phyloP scores from a whole-genome alignment of 2,329 filamentous ascomycete species.

The Blastomyces gilchristii region DNA sequence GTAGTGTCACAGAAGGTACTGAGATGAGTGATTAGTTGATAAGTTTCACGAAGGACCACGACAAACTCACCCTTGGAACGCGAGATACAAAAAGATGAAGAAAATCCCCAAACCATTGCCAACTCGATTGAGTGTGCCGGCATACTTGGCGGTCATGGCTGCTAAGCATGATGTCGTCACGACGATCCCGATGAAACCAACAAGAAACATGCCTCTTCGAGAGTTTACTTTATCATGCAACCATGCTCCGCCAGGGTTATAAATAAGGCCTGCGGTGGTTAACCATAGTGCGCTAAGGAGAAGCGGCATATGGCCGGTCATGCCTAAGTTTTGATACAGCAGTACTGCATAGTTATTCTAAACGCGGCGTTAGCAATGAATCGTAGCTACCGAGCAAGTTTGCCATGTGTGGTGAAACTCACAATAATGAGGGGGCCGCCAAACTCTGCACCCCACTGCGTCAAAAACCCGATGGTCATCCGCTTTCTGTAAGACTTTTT shows the following conservation, averaged over 20 bases:
- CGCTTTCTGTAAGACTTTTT: constrained; percentile 42
- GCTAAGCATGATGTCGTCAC: constrained; percentile 33
- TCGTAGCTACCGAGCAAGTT: background rate
- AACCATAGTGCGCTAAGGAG: constrained; percentile 38
- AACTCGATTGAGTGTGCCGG: constrained; percentile 31
- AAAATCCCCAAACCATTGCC: constrained; percentile 35
- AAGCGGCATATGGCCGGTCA: constrained; percentile 35
- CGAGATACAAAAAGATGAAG: constrained; percentile 38
- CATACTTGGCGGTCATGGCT: constrained; percentile 30
- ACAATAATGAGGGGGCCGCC: constrained; percentile 44
- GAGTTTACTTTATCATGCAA: constrained; percentile 30
- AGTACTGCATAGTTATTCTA: constrained; percentile 41
- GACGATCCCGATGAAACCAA: constrained; percentile 34
- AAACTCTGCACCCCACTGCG: constrained; percentile 46
- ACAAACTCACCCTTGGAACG: constrained; percentile 37
- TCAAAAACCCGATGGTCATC: constrained; percentile 44
- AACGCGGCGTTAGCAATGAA: background rate
- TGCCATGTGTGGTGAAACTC: constrained; percentile 17
- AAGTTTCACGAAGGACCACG: background rate
- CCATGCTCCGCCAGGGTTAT: constrained; percentile 30
- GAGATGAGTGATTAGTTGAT: constrained; percentile 10
- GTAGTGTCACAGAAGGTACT: constrained; percentile 40
- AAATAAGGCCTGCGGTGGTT: constrained; percentile 38
- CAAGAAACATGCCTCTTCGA: constrained; percentile 34
- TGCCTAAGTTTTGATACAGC: constrained; percentile 36